Evolutionary conservation across 2,329 filamentous ascomycete species (phyloP).

Genomic region (Parastagonospora avenae): DNA sequence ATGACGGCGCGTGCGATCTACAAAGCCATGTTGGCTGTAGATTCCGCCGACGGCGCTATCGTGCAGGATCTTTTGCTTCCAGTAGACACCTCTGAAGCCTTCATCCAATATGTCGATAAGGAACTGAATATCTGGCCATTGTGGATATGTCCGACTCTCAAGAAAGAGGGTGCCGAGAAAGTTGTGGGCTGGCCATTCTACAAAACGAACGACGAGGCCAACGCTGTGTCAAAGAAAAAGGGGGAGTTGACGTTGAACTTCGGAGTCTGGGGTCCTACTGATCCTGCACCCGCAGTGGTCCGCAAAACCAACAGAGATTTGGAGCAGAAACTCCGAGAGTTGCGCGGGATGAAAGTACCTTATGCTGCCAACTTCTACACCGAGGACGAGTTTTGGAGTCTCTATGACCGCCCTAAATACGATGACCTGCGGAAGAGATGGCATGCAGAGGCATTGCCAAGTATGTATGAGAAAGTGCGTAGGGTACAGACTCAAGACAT

Average conservation of each 20-base stretch:
- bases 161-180: slow-evolving; percentile 1
- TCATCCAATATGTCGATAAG: slow-evolving; percentile 56
- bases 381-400: slow-evolving; percentile 67
- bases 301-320: slow-evolving; percentile 70
- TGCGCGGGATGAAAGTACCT: slow-evolving; percentile 81
- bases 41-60: slow-evolving; percentile 59
- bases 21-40: slow-evolving; percentile 61
- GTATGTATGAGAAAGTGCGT: slow-evolving; percentile 67
- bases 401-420: slow-evolving; percentile 64
- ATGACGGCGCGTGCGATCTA: slow-evolving; percentile 65
- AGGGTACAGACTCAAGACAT: neutral
- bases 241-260: slow-evolving; percentile 38
- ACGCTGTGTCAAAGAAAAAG: neutral
- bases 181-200: slow-evolving; percentile 14
- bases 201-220: slow-evolving; percentile 2
- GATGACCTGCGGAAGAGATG: slow-evolving; percentile 62
- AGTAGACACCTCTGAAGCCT: slow-evolving; percentile 52
- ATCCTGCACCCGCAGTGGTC: slow-evolving; percentile 60
- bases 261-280: slow-evolving; percentile 76
- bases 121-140: slow-evolving; percentile 57
- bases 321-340: slow-evolving; percentile 68
- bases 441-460: slow-evolving; percentile 61
- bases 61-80: slow-evolving; percentile 66
- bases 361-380: slow-evolving; percentile 84
- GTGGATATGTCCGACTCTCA: slow-evolving; percentile 59